Percentiles rank a stretch among this genome's conserved stretches.
Evolutionary conservation across 2,329 filamentous ascomycete genomes (phyloP).

Genomic region (Aspergillus tamarii): DNA sequence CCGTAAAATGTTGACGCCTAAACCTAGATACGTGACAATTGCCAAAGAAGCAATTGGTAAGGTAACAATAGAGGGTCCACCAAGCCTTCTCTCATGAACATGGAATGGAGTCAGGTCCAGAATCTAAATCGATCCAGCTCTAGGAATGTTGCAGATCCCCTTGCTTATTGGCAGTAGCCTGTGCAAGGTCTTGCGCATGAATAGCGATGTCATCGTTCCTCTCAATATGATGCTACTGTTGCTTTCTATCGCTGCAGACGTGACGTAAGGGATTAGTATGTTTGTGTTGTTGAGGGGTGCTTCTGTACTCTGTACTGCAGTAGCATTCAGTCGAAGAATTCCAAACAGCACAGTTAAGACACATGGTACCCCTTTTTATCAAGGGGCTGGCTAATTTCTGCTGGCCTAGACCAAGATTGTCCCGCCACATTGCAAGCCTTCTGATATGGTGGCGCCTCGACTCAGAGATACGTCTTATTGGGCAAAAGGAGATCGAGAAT

Average conservation of each 20-base stretch:
- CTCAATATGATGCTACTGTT: constrained; percentile 6
- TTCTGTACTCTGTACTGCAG: not conserved
- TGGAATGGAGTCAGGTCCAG: constrained; percentile 9
- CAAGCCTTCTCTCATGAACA: not conserved
- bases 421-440: constrained; percentile 3
- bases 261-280: constrained; percentile 1
- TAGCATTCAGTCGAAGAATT: not conserved
- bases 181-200: constrained; percentile 5
- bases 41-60: not conserved
- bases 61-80: not conserved
- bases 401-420: not conserved
- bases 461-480: not conserved
- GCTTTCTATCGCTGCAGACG: not conserved
- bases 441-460: not conserved
- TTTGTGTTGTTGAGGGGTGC: not conserved
- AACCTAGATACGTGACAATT: not conserved
- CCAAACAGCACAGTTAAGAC: not conserved
- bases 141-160: constrained; percentile 8
- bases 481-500: not conserved
- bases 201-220: not conserved
- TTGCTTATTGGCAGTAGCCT: constrained; percentile 9
- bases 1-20: constrained; percentile 10
- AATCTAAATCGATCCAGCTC: not conserved
- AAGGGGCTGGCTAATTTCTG: not conserved
- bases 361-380: constrained; percentile 1